Evolutionary conservation across 2,329 filamentous ascomycete genomes (phyloP).

Genomic region (Decorospora gaudefroyi): DNA sequence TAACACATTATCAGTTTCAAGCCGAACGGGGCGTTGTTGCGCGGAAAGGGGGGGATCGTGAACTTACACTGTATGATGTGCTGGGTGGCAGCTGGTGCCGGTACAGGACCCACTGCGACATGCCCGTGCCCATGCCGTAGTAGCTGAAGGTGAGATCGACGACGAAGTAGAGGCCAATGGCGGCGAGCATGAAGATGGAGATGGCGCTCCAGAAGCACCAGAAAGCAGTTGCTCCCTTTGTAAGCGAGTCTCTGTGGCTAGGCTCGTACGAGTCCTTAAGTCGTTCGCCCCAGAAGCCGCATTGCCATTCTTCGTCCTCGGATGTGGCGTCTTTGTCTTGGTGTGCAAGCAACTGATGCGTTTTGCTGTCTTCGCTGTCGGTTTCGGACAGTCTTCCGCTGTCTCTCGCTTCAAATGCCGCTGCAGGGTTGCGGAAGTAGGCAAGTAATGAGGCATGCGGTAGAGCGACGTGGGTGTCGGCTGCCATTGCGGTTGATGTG

Average conservation of each 20-base stretch:
- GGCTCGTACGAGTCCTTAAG: neutral
- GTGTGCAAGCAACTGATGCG: constrained; percentile 2
- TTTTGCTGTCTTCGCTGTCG: neutral
- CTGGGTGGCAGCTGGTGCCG: neutral
- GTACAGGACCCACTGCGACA: constrained; percentile 9
- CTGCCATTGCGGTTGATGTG: constrained; percentile 6
- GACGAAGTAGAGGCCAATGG: constrained; percentile 6
- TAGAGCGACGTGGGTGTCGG: constrained; percentile 12
- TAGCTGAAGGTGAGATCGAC: constrained; percentile 8
- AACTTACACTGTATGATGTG: constrained; percentile 4
- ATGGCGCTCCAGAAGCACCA: constrained; percentile 12
- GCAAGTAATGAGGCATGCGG: constrained; percentile 20
- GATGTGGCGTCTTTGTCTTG: neutral
- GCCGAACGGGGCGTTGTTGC: too few relatives aligned
- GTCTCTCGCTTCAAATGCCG: neutral
- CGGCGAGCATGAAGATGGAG: constrained; percentile 4
- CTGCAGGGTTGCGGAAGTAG: constrained; percentile 14
- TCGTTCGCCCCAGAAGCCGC: constrained; percentile 19
- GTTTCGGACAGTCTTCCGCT: neutral
- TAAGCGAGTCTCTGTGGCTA: neutral
- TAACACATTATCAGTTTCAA: too few relatives aligned
- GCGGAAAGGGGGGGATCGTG: neutral
- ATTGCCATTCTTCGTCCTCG: constrained; percentile 16
- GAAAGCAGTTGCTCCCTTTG: neutral
- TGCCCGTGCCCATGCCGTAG: constrained; percentile 11